A percentile compares a stretch with the other conserved stretches of the same genome.
phyloP scores from a whole-genome alignment of 768 basidiomycete genomes.

The Kwoniella dendrophila region DNA sequence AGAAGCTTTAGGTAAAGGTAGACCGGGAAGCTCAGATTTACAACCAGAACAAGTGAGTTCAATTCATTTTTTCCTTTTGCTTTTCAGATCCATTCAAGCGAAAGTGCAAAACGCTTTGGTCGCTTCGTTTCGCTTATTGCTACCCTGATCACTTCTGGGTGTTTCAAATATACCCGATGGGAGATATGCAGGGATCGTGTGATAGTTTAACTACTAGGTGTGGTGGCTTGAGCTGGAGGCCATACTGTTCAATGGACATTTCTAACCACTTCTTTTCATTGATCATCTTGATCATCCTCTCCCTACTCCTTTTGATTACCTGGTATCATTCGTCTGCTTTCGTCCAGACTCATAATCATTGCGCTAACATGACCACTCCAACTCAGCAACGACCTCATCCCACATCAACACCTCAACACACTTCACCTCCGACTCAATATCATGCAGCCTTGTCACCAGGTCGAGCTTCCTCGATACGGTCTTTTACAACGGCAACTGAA shows the following conservation, averaged over 20 bases:
- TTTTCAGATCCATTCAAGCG: not conserved
- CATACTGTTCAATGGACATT: not conserved
- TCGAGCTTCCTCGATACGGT: slow-evolving; percentile 19
- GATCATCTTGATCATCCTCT: not conserved
- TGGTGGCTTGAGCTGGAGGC: slow-evolving; percentile 12
- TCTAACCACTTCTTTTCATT: not conserved
- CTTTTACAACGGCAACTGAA: slow-evolving; percentile 25
- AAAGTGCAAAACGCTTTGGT: not conserved
- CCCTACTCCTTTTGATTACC: not conserved
- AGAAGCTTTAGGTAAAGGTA: slow-evolving; percentile 25
- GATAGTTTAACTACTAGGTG: not conserved
- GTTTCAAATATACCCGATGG: not conserved
- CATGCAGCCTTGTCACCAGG: slow-evolving; percentile 19
- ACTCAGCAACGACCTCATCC: slow-evolving; percentile 15
- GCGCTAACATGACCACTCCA: slow-evolving; percentile 7
- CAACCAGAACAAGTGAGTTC: slow-evolving; percentile 1
- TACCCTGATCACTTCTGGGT: too few relatives aligned
- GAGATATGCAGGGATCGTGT: not conserved
- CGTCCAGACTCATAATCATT: not conserved
- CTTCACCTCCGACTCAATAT: slow-evolving; percentile 12
- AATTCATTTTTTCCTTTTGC: not conserved
- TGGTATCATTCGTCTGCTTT: not conserved
- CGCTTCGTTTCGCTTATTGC: not conserved
- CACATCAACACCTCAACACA: not conserved
- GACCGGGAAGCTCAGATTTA: slow-evolving; percentile 12